Conservation (phyloP, 2,329 filamentous ascomycete species). For the Cercospora zeae-maydis region DNA sequence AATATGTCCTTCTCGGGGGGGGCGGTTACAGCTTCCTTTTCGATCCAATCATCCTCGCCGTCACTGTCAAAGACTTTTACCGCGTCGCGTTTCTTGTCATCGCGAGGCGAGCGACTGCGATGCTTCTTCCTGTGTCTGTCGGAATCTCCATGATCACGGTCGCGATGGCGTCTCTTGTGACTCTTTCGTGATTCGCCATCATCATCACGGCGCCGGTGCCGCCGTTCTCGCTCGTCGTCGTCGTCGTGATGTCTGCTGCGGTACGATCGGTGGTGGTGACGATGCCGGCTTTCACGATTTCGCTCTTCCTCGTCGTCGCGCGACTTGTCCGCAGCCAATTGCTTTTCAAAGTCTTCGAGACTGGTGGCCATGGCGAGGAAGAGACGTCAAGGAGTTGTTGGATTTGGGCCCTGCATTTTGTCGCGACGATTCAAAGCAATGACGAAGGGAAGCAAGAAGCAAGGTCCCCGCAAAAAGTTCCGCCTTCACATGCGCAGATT, state of each 20-base stretch:
- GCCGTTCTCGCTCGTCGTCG: conserved; percentile 46
- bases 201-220: conserved; percentile 39
- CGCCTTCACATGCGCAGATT: conserved; percentile 12
- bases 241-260: conserved; percentile 42
- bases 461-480: conserved; percentile 1
- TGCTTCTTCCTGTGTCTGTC: conserved; percentile 33
- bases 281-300: conserved; percentile 43
- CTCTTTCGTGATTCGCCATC: background rate
- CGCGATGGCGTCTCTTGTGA: conserved; percentile 38
- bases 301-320: conserved; percentile 57
- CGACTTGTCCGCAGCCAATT: conserved; percentile 62
- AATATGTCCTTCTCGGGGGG: conserved; percentile 43
- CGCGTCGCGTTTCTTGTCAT: conserved; percentile 32
- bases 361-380: conserved; percentile 45
- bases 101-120: conserved; percentile 34
- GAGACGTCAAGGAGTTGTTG: background rate
- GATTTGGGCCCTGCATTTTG: background rate
- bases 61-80: conserved; percentile 37
- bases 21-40: conserved; percentile 44
- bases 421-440: background rate
- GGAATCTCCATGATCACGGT: conserved; percentile 44
- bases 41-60: conserved; percentile 49
- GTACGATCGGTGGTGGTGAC: conserved; percentile 43
- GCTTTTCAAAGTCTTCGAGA: conserved; percentile 72
- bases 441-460: conserved; percentile 1